Evolutionary conservation across 1,139 yeast species (phyloP).

Genomic region (Nakaseomyces kungkrabaensis): DNA sequence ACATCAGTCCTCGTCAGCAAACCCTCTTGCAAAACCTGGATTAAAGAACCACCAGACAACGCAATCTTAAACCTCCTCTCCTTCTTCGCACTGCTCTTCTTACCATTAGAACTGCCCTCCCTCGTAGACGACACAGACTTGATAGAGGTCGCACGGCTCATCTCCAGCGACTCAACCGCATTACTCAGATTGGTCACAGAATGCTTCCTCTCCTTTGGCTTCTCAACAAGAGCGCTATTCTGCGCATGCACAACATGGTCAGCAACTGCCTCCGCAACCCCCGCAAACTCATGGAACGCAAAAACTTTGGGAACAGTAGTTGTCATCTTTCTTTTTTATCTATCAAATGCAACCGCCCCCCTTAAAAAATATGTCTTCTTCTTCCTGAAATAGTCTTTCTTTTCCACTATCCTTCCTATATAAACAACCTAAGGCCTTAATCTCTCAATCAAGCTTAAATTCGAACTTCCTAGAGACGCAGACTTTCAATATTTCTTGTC

Average conservation of each 20-base stretch:
- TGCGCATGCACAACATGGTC: constrained; percentile 79
- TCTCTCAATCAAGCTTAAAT: too few relatives aligned
- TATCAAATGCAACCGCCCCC: too few relatives aligned
- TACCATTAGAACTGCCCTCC: constrained; percentile 6
- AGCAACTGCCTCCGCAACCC: constrained; percentile 92
- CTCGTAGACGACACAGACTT: constrained; percentile 11
- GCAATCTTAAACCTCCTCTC: constrained; percentile 71
- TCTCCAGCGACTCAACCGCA: constrained; percentile 5
- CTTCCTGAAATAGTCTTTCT: neutral
- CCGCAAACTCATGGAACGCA: constrained; percentile 80
- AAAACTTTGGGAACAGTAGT: constrained; percentile 87
- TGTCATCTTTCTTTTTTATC: constrained; percentile 43
- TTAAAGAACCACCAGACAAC: constrained; percentile 83
- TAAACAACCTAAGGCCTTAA: too few relatives aligned
- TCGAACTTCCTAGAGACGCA: too few relatives aligned
- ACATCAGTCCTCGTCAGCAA: constrained; percentile 62
- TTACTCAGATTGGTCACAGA: constrained; percentile 13
- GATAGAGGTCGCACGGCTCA: constrained; percentile 11
- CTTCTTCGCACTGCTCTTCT: constrained; percentile 18
- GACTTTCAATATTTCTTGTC: too few relatives aligned
- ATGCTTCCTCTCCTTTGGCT: constrained; percentile 16
- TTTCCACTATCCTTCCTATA: neutral
- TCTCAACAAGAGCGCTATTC: constrained; percentile 34
- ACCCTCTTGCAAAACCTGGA: constrained; percentile 79
- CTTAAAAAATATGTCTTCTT: too few relatives aligned